A percentile compares a stretch with the other conserved stretches of the same genome.
These are phyloP conservation scores for Suaeda aralocaspica DNA, from an alignment of 148 eudicot genomes.

Conservation along the genomic window DNA sequence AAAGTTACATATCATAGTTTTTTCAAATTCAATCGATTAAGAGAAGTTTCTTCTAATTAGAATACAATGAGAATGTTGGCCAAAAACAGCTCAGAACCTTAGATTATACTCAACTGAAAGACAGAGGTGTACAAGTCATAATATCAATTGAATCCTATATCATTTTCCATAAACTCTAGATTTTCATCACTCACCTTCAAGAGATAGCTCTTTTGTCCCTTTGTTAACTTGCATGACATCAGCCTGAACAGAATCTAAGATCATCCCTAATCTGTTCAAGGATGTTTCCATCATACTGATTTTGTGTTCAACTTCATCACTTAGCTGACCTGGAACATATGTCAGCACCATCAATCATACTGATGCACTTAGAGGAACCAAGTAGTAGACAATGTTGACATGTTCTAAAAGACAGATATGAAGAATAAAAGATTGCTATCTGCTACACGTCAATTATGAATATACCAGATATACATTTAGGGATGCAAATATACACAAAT, in stretches of 20 bases:
- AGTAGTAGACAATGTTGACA: background rate
- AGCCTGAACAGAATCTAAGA: constrained; percentile 81
- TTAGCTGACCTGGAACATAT: constrained; percentile 57
- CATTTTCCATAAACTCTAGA: background rate
- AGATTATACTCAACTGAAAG: background rate
- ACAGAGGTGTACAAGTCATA: background rate
- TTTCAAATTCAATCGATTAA: background rate
- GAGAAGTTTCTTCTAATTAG: constrained; percentile 1
- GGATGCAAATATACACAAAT: background rate
- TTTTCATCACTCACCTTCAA: constrained; percentile 53
- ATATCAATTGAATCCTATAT: background rate
- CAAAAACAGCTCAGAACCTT: background rate
- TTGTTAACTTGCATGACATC: constrained; percentile 87
- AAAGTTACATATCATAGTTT: background rate
- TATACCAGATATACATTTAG: background rate
- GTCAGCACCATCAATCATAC: background rate
- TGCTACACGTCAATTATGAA: background rate
- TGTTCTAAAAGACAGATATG: background rate
- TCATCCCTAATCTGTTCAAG: constrained; percentile 74
- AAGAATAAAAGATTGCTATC: constrained; percentile 2
- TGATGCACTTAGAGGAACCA: background rate
- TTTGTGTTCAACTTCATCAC: constrained; percentile 75
- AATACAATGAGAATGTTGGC: background rate
- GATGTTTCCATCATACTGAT: constrained; percentile 64
- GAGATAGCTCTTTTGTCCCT: constrained; percentile 75